These are phyloP conservation scores for Nannochloris sp. DNA, from an alignment of 139 green algal genomes.

Conservation along the genomic window DNA sequence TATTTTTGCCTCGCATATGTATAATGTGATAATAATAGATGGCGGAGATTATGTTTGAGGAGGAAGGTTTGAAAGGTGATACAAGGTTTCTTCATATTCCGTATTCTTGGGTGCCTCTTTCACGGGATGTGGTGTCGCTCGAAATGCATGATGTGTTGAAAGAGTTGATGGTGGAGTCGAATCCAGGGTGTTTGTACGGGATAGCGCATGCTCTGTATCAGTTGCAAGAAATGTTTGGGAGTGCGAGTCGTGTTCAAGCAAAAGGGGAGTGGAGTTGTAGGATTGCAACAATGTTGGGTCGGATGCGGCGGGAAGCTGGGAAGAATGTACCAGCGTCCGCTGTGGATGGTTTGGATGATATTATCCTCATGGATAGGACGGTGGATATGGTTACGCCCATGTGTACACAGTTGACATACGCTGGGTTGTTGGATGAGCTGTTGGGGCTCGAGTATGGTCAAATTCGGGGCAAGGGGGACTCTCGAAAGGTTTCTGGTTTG, in stretches of 20 bases:
- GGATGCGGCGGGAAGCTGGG: constrained; percentile 59
- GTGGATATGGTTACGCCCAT: constrained; percentile 82
- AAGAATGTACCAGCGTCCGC: constrained; percentile 11
- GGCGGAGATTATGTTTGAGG: constrained; percentile 62
- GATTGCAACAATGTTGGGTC: constrained; percentile 58
- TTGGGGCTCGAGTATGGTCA: constrained; percentile 57
- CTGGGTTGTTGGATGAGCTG: constrained; percentile 89
- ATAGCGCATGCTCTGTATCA: constrained; percentile 54
- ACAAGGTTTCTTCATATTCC: constrained; percentile 50
- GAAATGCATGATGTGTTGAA: constrained; percentile 59
- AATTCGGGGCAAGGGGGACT: neutral
- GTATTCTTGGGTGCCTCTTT: constrained; percentile 74
- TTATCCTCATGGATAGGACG: constrained; percentile 73
- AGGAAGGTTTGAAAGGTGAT: constrained; percentile 65
- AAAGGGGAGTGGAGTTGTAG: constrained; percentile 56
- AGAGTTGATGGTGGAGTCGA: constrained; percentile 56
- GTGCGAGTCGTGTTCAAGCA: constrained; percentile 56
- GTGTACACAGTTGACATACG: constrained; percentile 92
- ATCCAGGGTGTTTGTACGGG: constrained; percentile 56
- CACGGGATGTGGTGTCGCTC: constrained; percentile 81
- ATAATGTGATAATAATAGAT: neutral
- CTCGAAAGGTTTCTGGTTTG: constrained; percentile 26
- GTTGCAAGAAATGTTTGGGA: constrained; percentile 67
- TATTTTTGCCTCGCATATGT: too few relatives aligned
- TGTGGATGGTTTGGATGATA: constrained; percentile 29